Conservation (phyloP, 768 basidiomycete species). For the Pholiota microspora region DNA sequence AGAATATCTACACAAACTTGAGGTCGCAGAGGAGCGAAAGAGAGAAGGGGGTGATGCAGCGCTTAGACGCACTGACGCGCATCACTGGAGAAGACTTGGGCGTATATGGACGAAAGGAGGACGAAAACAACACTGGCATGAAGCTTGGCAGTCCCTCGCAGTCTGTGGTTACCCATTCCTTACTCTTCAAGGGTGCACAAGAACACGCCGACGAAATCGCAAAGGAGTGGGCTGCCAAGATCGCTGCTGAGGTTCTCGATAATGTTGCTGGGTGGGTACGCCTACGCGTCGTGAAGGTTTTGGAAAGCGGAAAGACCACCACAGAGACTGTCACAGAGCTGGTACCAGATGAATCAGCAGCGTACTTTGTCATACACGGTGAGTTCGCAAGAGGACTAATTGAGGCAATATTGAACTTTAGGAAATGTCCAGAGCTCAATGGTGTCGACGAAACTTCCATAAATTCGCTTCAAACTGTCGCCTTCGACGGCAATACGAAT, state of each 20-base stretch:
- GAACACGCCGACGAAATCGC: neutral
- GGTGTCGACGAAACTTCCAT: slow-evolving; percentile 2
- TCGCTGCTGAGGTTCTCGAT: slow-evolving; percentile 15
- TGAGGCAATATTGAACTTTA: neutral
- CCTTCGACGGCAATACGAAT: slow-evolving; percentile 1
- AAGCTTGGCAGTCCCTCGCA: slow-evolving; percentile 11
- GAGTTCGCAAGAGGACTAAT: slow-evolving; percentile 1
- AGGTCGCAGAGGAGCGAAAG: slow-evolving; percentile 42
- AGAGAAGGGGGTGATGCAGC: slow-evolving; percentile 38
- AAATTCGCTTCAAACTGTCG: neutral
- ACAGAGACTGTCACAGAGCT: slow-evolving; percentile 21
- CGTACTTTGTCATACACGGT: slow-evolving; percentile 44
- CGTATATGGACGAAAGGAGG: slow-evolving; percentile 7
- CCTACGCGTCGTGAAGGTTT: slow-evolving; percentile 35
- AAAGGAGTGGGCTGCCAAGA: slow-evolving; percentile 23
- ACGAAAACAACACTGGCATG: slow-evolving; percentile 11
- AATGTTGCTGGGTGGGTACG: slow-evolving; percentile 35
- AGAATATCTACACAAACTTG: slow-evolving; percentile 42
- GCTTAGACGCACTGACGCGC: slow-evolving; percentile 44
- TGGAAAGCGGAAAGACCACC: slow-evolving; percentile 39
- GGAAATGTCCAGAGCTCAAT: slow-evolving; percentile 11
- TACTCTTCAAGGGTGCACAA: slow-evolving; percentile 3
- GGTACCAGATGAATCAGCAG: slow-evolving; percentile 30
- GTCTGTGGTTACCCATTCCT: slow-evolving; percentile 12
- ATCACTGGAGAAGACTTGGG: slow-evolving; percentile 27